phyloP scores from a whole-genome alignment of 2,329 filamentous ascomycete genomes.

The Fusarium goolgardi region DNA sequence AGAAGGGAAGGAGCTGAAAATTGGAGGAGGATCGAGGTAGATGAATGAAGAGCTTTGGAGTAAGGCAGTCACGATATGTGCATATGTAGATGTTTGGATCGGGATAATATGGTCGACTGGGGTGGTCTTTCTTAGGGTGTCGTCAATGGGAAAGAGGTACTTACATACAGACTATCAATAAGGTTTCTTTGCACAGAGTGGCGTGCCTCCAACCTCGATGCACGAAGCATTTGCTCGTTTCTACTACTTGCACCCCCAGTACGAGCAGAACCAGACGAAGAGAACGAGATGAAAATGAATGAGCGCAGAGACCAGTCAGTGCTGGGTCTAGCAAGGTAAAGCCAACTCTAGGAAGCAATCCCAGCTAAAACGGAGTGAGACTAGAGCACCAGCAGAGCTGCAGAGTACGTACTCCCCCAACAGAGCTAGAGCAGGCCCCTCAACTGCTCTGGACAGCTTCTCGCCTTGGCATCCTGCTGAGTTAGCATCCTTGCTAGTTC shows the following conservation, averaged over 20 bases:
- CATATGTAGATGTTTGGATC: slow-evolving; percentile 38
- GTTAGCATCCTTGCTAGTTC: slow-evolving; percentile 26
- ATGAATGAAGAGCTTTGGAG: slow-evolving; percentile 34
- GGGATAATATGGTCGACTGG: slow-evolving; percentile 40
- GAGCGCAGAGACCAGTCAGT: slow-evolving; percentile 32
- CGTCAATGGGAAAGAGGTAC: slow-evolving; percentile 37
- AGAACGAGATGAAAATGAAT: slow-evolving; percentile 30
- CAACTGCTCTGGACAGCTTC: slow-evolving; percentile 32
- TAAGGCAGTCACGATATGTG: slow-evolving; percentile 36
- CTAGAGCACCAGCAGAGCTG: slow-evolving; percentile 3
- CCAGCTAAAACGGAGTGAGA: slow-evolving; percentile 16
- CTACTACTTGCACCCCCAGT: slow-evolving; percentile 1
- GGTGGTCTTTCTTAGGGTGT: slow-evolving; percentile 35
- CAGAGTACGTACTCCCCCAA: not conserved
- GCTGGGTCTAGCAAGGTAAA: slow-evolving; percentile 7
- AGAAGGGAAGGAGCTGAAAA: slow-evolving; percentile 20
- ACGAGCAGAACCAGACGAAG: not conserved
- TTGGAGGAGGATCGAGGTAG: slow-evolving; percentile 34
- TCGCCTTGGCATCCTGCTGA: slow-evolving; percentile 36
- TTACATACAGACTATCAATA: slow-evolving; percentile 41
- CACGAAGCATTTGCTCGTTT: slow-evolving; percentile 16
- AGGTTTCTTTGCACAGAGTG: slow-evolving; percentile 44
- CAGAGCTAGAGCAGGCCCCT: slow-evolving; percentile 23
- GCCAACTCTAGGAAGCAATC: slow-evolving; percentile 6
- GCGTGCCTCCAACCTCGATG: slow-evolving; percentile 43